Base-by-base conservation (phyloP, 1,284 basidiomycete genomes). In the Singerocomus inundabilis region DNA sequence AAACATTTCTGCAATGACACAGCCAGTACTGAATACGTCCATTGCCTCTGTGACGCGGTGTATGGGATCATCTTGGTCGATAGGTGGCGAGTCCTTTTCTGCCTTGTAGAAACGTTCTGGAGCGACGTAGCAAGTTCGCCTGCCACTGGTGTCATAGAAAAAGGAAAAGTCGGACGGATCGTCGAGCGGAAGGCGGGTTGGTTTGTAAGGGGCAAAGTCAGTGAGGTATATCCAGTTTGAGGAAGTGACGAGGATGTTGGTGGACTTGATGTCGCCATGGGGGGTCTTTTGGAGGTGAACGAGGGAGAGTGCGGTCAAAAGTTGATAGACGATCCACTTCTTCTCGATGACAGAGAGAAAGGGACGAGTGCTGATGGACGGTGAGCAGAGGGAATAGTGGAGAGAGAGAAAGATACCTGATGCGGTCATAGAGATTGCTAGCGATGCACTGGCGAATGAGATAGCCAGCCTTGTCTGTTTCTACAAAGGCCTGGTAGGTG, bases 91-190 rank as follows among this genome's bases (percentile, higher is more conserved):
- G 60, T 81, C 84, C 51, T 87, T 85, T 36, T 88, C 88, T 1
- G 88, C 81, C 3, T 87, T 84, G 70, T 90, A 98, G 73, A 99
- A 99, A 9, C 97, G 79, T 62, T 99, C 97, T 0, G 97, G 97
- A 0, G 97, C 97, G 52, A 99, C 76, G 63, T 99, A 98, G 68
- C 96, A 99, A 3, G 92, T 96, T 6, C 97, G 79, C 9, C 92
- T 78, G 1, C 91, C 93, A 9, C 92, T 94, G 2, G 93, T 96
- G 69, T 99, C 97, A 68, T 96, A 99, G 79, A 89, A 99, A 76
- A 95, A 97, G 5, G 93, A 94, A 69, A 98, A 99, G 71, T 98
- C 95, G 5, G 94, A 86, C 0, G 97, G 97, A 64, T 99, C 96
- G 64, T 99, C 93, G 34, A 98, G 81, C 0, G 97, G 97, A 7